These are phyloP conservation scores for Pneumocystis oryctolagi DNA, from an alignment of 1,139 yeast species.

Conservation along the genomic window DNA sequence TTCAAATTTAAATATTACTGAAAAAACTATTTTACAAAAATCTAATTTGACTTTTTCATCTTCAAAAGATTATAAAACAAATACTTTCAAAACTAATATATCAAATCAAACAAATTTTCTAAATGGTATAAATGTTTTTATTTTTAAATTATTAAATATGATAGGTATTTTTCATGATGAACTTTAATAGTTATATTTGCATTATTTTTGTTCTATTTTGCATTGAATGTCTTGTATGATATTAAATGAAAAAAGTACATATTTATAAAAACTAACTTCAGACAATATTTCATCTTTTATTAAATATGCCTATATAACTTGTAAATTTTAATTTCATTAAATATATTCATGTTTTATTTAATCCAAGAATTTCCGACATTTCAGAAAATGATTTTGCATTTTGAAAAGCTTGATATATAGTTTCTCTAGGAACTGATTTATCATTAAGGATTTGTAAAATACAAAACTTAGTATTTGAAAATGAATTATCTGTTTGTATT, in stretches of 20 bases:
- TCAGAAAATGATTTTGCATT: conserved; percentile 44
- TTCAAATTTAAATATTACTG: no score
- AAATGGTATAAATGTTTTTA: neutral
- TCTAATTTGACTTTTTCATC: neutral
- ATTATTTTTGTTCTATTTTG: neutral
- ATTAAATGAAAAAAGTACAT: neutral
- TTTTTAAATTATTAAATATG: neutral
- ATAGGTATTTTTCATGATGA: neutral
- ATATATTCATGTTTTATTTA: neutral
- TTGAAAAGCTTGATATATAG: conserved; percentile 43
- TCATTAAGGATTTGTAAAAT: conserved; percentile 69
- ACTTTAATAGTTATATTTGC: neutral
- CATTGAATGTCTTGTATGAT: neutral
- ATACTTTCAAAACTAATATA: neutral
- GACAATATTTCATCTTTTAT: neutral
- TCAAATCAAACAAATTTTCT: neutral
- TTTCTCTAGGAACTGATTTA: conserved; percentile 28
- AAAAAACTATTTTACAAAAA: neutral
- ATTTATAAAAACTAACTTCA: neutral
- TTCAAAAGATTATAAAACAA: neutral
- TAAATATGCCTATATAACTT: neutral
- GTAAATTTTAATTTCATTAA: neutral
- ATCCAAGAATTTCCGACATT: conserved; percentile 23
- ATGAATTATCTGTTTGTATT: conserved; percentile 40
- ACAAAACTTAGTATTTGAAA: conserved; percentile 68